Base-by-base conservation (phyloP, 352 stramenopile genomes). In the Pythium angustatum region DNA sequence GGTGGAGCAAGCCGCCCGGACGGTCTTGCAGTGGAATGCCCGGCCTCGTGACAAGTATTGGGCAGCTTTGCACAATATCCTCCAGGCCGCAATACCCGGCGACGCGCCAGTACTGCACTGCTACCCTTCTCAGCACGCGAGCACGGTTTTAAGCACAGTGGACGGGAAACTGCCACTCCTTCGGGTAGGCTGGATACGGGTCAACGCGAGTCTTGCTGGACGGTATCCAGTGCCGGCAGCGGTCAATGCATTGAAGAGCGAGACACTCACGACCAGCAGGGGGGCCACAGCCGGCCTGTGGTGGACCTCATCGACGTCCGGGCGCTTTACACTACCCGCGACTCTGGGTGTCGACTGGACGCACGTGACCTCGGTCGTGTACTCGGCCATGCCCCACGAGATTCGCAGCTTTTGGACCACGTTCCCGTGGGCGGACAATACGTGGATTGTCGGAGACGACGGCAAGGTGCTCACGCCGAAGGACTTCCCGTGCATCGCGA, bases 41-140 rank as follows among this genome's bases (percentile, higher is more conserved):
- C 28, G 27, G 15, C 22, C 24, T 11, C 38, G 27, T 10, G 53
- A 61, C 26, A 61, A 61, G 26, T 45, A 45, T 17, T 61, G 53
- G 53, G 19, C 19, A 19, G 53, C 53, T 43, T 17, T 43, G 36
- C 36, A 43, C 36, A n/a, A 43, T 43, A 43, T 43, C 2, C 8
- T 57, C n/a, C 31, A 43, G n/a, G 33, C 15, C 3, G 36, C 33
- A 3, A 17, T 57, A 3, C 17, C 38, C 9, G 14, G 33, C 50
- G 5, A 5, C 8, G 30, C 30, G 2, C 8, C 36, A 21, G 31
- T 30, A 3, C 12, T 34, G 9, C 30, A 40, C 7, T 45, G 17
- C 3, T 21, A 38, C 7, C 47, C 26, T 21, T 24, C 24, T 27
- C 12, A 38, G 36, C 5, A 43, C 5, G 36, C 36, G 12, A 8